Conservation (phyloP, 169 alveolate species). For the Perkinsus olseni region DNA sequence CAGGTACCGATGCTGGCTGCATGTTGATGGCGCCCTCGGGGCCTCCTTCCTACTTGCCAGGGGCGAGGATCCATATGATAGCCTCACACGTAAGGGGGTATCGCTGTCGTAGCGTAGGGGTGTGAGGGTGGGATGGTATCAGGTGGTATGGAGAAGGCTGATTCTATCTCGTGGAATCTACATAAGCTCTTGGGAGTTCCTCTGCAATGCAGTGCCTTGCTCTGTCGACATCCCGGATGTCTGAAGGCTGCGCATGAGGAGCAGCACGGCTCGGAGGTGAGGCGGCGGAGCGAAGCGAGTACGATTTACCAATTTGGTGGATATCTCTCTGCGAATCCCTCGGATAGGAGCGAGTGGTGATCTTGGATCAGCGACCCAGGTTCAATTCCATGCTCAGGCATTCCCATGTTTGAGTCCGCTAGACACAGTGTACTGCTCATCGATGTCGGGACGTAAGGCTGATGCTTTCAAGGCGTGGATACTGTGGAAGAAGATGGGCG, state of each 20-base stretch:
- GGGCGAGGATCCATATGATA: not conserved
- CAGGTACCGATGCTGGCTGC: constrained; percentile 39
- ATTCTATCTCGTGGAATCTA: constrained; percentile 26
- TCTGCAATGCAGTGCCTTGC: constrained; percentile 14
- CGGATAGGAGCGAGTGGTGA: too few species aligned
- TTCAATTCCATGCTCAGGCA: not conserved
- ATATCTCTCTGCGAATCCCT: too few species aligned
- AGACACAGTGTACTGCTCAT: not conserved
- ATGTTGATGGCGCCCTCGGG: constrained; percentile 46
- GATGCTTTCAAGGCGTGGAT: constrained; percentile 7
- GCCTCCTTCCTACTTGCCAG: constrained; percentile 34
- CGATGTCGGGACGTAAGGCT: not conserved
- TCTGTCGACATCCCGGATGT: not conserved
- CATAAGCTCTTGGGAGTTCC: constrained; percentile 28
- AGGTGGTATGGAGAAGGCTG: constrained; percentile 13
- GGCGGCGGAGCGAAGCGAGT: not conserved
- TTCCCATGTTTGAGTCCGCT: not conserved
- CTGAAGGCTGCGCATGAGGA: not conserved
- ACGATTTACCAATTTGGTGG: not conserved
- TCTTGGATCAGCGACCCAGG: too few species aligned
- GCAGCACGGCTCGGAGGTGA: not conserved
- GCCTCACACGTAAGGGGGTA: not conserved
- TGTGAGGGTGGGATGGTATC: not conserved
- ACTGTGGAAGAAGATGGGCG: constrained; percentile 17
- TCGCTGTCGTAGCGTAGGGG: not conserved